Evolutionary conservation across 805 yeast genomes (phyloP), one percentile per base, ranked within the genome.

Genomic region (Wickerhamomyces bisporus): DNA sequence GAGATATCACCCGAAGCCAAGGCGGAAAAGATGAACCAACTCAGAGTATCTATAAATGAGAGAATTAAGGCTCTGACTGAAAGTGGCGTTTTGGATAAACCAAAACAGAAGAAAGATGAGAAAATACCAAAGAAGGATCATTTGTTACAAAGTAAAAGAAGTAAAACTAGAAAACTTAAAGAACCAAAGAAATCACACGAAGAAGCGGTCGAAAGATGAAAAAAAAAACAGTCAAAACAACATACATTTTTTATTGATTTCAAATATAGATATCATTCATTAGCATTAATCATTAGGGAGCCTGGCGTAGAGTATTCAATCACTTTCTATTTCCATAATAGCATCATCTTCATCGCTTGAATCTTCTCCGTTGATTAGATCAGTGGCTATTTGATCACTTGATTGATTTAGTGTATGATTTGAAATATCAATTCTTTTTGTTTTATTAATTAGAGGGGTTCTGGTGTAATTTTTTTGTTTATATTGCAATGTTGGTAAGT

Each of bases 261-360:
- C n/a, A n/a, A n/a, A n/a, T n/a, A n/a, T n/a, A n/a, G n/a, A n/a
- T n/a, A n/a, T n/a, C 28, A 26, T 26, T 26, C 7, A 26, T n/a
- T n/a, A n/a, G n/a, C n/a, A 26, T 26, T 26, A 11, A 26, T 26
- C 28, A 8, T 23, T 11, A 23, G 8, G 25, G 11, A 23, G n/a
- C 14, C 28, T 26, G 30, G 8, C 6, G n/a, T 11, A 11, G 17
- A n/a, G n/a, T n/a, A n/a, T n/a, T 39, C 33, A 75, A 38, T 76
- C 81, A 52, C 78, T 73, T 41, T 75, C 81, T 17, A 76, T 65
- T 49, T 77, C 82, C 84, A 77, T 77, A 35, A 73, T 45, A 4
- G 43, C 70, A 41, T 70, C 77, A 32, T 66, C 79, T 35, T 71
- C 80, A 39, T 71, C 77, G 48, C 77, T 71, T 11, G 60, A 53